Evolutionary conservation across 176 grass and related monocot genomes (phyloP).

Genomic region (Puya raimondii): DNA sequence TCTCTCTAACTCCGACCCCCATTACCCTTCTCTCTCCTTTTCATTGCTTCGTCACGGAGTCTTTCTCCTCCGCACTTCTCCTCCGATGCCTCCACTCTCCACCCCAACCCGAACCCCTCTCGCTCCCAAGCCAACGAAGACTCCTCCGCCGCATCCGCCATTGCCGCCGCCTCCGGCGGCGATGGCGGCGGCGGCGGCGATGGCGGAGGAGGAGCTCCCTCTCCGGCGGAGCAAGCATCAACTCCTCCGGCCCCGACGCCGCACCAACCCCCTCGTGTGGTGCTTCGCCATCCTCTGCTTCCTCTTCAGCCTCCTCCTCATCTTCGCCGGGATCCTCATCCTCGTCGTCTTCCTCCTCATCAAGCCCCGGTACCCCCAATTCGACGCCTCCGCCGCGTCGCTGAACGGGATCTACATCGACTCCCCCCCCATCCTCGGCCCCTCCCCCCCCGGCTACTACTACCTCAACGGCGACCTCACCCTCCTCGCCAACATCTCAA

Average conservation of each 20-base stretch:
- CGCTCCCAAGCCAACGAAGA: background rate
- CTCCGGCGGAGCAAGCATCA: constrained; percentile 8
- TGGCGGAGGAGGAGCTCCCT: constrained; percentile 16
- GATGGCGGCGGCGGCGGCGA: no score
- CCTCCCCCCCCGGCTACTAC: no score
- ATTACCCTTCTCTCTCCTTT: background rate
- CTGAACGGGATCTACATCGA: constrained; percentile 73
- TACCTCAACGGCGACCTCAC: constrained; percentile 74
- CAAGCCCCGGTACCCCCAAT: constrained; percentile 52
- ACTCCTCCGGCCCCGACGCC: constrained; percentile 33
- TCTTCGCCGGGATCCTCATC: constrained; percentile 51
- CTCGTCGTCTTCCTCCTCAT: constrained; percentile 61
- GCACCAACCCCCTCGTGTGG: constrained; percentile 64
- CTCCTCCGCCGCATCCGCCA: background rate
- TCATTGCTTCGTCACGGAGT: constrained; percentile 8
- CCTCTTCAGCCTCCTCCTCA: constrained; percentile 69
- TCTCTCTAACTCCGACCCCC: background rate
- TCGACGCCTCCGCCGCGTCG: constrained; percentile 47
- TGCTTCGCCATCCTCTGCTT: constrained; percentile 66
- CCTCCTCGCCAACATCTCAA: constrained; percentile 74
- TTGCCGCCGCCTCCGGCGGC: background rate
- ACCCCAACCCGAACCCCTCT: background rate
- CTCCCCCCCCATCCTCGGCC: constrained; percentile 13
- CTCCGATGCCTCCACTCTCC: constrained; percentile 12
- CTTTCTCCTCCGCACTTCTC: constrained; percentile 16